Conservation (phyloP, 2,329 filamentous ascomycete species). For the Verticillium zaregamsianum region DNA sequence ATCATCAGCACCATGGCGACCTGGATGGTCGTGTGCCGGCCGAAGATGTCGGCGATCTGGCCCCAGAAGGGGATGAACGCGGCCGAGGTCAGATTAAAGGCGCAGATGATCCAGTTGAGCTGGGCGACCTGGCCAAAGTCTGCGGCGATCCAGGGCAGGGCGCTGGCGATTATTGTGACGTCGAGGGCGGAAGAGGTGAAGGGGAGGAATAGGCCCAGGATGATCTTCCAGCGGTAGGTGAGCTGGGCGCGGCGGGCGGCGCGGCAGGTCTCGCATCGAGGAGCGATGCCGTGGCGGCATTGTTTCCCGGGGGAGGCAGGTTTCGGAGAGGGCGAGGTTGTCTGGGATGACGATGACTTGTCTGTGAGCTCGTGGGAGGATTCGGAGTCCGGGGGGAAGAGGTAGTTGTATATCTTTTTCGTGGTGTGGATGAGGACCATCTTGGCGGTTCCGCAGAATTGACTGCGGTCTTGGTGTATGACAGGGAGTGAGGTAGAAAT, state of each 20-base stretch:
- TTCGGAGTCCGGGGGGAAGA: not conserved
- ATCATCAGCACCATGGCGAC: conserved; percentile 56
- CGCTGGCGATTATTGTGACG: conserved; percentile 49
- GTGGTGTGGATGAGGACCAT: conserved; percentile 11
- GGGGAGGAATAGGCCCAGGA: conserved; percentile 54
- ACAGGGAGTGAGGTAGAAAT: not conserved
- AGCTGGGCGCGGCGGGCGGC: conserved; percentile 26
- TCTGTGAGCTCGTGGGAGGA: not conserved
- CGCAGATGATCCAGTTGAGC: conserved; percentile 66
- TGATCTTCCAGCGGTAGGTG: conserved; percentile 53
- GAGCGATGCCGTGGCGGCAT: conserved; percentile 4
- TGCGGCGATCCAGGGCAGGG: conserved; percentile 51
- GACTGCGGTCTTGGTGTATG: not conserved
- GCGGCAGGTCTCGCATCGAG: conserved; percentile 23
- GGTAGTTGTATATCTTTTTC: conserved; percentile 4
- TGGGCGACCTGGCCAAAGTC: conserved; percentile 58
- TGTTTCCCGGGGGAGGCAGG: not conserved
- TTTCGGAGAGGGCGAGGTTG: not conserved
- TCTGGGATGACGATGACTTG: not conserved
- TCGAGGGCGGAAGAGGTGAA: conserved; percentile 61
- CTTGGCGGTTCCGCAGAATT: not conserved
- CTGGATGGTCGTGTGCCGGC: conserved; percentile 57
- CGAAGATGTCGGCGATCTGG: conserved; percentile 62
- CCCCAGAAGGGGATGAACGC: conserved; percentile 65
- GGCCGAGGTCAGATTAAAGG: conserved; percentile 64